Percentiles rank a stretch among this genome's conserved stretches.
Conservation (phyloP, 352 stramenopile species). For the Phytophthora gonapodyides region DNA sequence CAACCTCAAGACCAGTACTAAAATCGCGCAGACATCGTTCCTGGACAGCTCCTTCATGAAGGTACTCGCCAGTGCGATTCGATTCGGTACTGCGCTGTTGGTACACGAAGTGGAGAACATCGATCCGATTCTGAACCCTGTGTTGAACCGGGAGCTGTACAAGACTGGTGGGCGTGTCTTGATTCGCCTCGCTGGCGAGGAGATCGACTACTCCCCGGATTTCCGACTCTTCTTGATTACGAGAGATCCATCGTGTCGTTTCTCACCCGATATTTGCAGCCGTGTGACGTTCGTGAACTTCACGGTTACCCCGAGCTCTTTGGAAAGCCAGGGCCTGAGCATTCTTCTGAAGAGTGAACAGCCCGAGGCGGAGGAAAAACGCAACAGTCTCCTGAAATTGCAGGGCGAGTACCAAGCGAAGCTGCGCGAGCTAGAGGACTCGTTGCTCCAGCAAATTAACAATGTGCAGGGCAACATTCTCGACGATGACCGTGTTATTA, state of each 20-base stretch:
- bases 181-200: slow-evolving; percentile 97
- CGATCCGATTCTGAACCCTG: slow-evolving; percentile 99
- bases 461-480: slow-evolving; percentile 99
- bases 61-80: slow-evolving; percentile 98
- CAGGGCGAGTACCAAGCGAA: slow-evolving; percentile 98
- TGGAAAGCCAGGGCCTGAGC: slow-evolving; percentile 97
- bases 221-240: slow-evolving; percentile 99
- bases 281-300: slow-evolving; percentile 99
- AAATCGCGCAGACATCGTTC: slow-evolving; percentile 99
- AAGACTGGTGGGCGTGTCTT: slow-evolving; percentile 97
- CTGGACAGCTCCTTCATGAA: slow-evolving; percentile 99
- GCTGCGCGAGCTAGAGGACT: slow-evolving; percentile 97
- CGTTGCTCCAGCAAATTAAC: slow-evolving; percentile 98
- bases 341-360: slow-evolving; percentile 97
- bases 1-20: slow-evolving; percentile 86
- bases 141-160: slow-evolving; percentile 99
- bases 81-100: slow-evolving; percentile 98
- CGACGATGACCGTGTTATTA: slow-evolving; percentile 98
- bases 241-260: slow-evolving; percentile 96
- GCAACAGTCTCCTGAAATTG: slow-evolving; percentile 96
- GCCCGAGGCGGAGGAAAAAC: slow-evolving; percentile 97
- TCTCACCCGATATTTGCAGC: slow-evolving; percentile 99
- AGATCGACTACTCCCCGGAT: slow-evolving; percentile 99
- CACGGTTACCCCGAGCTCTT: slow-evolving; percentile 98
- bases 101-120: slow-evolving; percentile 99